phyloP scores from a whole-genome alignment of 768 basidiomycete species.

The Rhodosporidiobolus odoratus region DNA sequence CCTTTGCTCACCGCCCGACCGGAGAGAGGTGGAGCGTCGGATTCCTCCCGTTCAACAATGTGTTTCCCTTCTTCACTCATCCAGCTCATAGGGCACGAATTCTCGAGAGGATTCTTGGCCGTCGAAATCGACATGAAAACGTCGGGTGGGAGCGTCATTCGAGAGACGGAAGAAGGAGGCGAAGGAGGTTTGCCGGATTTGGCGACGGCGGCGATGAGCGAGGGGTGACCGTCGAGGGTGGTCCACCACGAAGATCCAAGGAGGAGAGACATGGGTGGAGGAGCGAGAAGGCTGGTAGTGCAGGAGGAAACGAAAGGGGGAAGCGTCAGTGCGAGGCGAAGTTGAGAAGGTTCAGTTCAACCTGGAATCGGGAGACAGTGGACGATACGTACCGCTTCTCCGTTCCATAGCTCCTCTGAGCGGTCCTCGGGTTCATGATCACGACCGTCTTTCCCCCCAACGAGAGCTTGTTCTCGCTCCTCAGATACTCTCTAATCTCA shows the following conservation, averaged over 20 bases:
- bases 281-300: conserved; percentile 35
- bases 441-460: conserved; percentile 90
- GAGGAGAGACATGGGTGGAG: conserved; percentile 35
- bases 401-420: conserved; percentile 93
- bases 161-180: conserved; percentile 48
- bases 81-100: conserved; percentile 70
- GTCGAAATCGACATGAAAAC: conserved; percentile 82
- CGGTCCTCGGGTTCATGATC: conserved; percentile 96
- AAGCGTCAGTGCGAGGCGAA: not conserved
- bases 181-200: conserved; percentile 62
- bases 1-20: conserved; percentile 92
- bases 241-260: conserved; percentile 38
- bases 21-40: conserved; percentile 72
- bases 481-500: conserved; percentile 57
- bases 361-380: not conserved
- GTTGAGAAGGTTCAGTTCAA: conserved; percentile 24
- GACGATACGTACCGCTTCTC: conserved; percentile 66
- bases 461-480: conserved; percentile 74
- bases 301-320: conserved; percentile 6
- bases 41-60: conserved; percentile 65
- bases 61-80: conserved; percentile 74
- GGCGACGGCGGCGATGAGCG: not conserved
- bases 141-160: conserved; percentile 63
- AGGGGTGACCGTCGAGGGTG: not conserved
- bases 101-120: conserved; percentile 49